These are phyloP conservation scores for Ilex aquifolium DNA, from an alignment of 257 asterid genomes.

Conservation along the genomic window DNA sequence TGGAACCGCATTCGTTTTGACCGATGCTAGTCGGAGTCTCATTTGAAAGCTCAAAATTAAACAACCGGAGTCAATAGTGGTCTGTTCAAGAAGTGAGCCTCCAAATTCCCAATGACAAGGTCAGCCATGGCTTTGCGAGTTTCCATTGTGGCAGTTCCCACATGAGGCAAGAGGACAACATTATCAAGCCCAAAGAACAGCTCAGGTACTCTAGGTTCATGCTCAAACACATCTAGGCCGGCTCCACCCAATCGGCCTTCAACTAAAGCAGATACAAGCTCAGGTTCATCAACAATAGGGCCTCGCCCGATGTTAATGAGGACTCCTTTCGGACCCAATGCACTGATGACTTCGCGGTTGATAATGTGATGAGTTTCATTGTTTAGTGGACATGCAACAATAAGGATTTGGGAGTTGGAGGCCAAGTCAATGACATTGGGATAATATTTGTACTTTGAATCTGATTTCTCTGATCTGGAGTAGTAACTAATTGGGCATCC, in stretches of 20 bases:
- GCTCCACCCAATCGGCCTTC: constrained; percentile 91
- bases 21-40: neutral
- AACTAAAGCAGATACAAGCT: constrained; percentile 67
- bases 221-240: constrained; percentile 79
- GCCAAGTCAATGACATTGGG: constrained; percentile 53
- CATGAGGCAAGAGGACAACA: constrained; percentile 70
- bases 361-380: constrained; percentile 60
- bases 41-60: constrained; percentile 14
- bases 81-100: constrained; percentile 57
- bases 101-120: constrained; percentile 66
- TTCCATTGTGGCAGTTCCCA: constrained; percentile 67
- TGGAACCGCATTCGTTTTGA: neutral
- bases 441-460: constrained; percentile 44
- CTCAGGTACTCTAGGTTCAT: constrained; percentile 72
- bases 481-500: constrained; percentile 64
- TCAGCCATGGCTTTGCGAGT: constrained; percentile 72
- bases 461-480: constrained; percentile 54
- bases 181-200: constrained; percentile 52
- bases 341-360: constrained; percentile 62
- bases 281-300: constrained; percentile 71
- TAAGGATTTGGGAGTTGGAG: constrained; percentile 61
- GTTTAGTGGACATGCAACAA: constrained; percentile 70
- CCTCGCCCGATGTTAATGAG: constrained; percentile 85
- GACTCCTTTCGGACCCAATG: constrained; percentile 70
- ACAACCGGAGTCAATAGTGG: constrained; percentile 64